phyloP scores from a whole-genome alignment of 2,329 filamentous ascomycete species.

The Hirsutella minnesotensis region DNA sequence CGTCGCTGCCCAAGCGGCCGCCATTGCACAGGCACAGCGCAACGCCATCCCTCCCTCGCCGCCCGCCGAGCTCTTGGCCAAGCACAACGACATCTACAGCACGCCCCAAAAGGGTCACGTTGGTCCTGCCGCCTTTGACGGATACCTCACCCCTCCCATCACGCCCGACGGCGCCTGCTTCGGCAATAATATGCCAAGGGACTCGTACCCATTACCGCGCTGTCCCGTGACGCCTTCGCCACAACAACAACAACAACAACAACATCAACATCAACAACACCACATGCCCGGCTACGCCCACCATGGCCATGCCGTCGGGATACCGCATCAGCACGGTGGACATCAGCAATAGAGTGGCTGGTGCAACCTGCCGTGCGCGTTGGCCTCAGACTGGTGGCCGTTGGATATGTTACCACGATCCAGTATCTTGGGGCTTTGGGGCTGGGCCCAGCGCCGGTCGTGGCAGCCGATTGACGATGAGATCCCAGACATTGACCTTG shows the following conservation, averaged over 20 bases:
- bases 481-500: constrained; percentile 2
- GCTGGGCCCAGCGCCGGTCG: constrained; percentile 1
- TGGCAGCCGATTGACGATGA: constrained; percentile 2
- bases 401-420: constrained; percentile 1
- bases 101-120: constrained; percentile 70
- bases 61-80: constrained; percentile 38
- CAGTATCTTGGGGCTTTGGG: constrained; percentile 3
- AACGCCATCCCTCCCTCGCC: constrained; percentile 45
- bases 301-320: constrained; percentile 21
- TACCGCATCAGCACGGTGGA: constrained; percentile 29
- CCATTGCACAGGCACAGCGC: constrained; percentile 30
- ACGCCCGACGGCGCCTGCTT: constrained; percentile 61
- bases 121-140: constrained; percentile 51
- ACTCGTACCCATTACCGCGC: constrained; percentile 35
- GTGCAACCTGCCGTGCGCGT: constrained; percentile 1
- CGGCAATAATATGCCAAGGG: constrained; percentile 31
- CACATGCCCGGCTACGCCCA: constrained; percentile 17
- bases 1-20: constrained; percentile 44
- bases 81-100: constrained; percentile 53
- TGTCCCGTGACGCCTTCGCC: constrained; percentile 54
- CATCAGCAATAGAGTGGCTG: constrained; percentile 26
- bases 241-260: constrained; percentile 25
- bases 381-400: constrained; percentile 1
- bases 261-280: constrained; percentile 23
- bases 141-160: constrained; percentile 76